Evolutionary conservation across 176 grass and related monocot species (phyloP), one percentile per base, ranked within the genome.

Genomic region (Areca catechu): DNA sequence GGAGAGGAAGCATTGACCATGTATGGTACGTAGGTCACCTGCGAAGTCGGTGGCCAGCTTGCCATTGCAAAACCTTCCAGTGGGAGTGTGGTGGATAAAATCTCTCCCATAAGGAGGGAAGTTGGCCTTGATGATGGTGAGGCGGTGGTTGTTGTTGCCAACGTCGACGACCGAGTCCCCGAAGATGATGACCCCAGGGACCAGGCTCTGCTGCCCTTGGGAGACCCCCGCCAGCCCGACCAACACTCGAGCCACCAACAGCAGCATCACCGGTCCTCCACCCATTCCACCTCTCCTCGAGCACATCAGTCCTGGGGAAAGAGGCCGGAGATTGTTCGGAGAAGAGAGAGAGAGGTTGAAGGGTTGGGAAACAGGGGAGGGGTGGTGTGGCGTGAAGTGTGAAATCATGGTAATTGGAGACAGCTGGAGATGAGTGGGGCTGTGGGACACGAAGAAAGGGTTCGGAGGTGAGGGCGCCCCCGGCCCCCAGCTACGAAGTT

Each of bases 41-140:
- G 92, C 79, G 80, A 88, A 90, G 57, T 97, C 92, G 3, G 92
- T 91, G 71, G 92, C 92, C 47, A 97, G 77, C 58, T 97, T 97
- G 80, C 92, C 92, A 65, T 97, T 97, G 80, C 86, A 97, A 80
- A 97, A 97, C 57, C 86, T 79, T 4, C 92, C 92, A 4, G 92
- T 91, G 12, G 92, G 80, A 1, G 49, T 60, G 76, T 91, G 92
- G 27, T 80, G 77, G 15, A 21, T 65, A 59, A 91, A 97, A 74
- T 97, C 92, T 71, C 92, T 76, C 24, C 92, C 92, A 34, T 97
- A 97, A 48, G 92, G 92, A 4, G 78, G 86, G 75, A 97, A 97
- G 71, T 90, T 70, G 68, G 92, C 92, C 74, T 82, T 85, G 56
- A 88, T 86, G 48, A 91, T 67, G 5, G 92, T 97, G 20, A 76